phyloP scores from a whole-genome alignment of 352 stramenopile genomes.

The Sclerospora graminicola region DNA sequence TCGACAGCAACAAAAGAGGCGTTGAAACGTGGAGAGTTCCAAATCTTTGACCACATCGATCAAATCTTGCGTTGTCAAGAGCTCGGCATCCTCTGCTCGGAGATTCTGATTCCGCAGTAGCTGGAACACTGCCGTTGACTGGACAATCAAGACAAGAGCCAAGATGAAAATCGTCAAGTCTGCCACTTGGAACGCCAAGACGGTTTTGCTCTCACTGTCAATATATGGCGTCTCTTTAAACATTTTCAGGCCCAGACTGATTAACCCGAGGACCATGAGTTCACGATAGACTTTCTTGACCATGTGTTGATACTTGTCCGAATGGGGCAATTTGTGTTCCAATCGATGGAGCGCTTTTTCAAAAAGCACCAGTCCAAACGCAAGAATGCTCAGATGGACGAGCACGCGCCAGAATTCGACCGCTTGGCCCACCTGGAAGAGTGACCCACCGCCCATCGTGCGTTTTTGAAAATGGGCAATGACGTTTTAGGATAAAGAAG shows the following conservation, averaged over 20 bases:
- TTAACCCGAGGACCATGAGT: conserved; percentile 45
- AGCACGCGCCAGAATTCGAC: conserved; percentile 45
- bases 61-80: conserved; percentile 28
- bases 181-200: conserved; percentile 39
- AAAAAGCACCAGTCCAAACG: conserved; percentile 29
- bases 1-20: neutral
- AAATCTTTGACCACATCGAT: neutral
- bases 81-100: conserved; percentile 18
- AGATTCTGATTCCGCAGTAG: conserved; percentile 20
- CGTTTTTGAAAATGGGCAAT: too few relatives aligned
- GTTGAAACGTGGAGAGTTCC: neutral
- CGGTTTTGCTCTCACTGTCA: conserved; percentile 12
- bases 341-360: conserved; percentile 31
- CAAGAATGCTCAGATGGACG: conserved; percentile 33
- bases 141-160: conserved; percentile 33
- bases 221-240: conserved; percentile 24
- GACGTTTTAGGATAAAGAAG: too few relatives aligned
- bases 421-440: conserved; percentile 48
- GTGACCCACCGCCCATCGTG: conserved; percentile 22
- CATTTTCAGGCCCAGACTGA: conserved; percentile 38
- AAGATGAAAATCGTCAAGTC: conserved; percentile 45
- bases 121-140: conserved; percentile 32
- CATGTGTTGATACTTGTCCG: conserved; percentile 54
- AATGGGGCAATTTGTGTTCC: conserved; percentile 24
- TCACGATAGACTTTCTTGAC: conserved; percentile 49